Base-by-base conservation (phyloP, 1,284 basidiomycete species). In the Ustilago hordei region DNA sequence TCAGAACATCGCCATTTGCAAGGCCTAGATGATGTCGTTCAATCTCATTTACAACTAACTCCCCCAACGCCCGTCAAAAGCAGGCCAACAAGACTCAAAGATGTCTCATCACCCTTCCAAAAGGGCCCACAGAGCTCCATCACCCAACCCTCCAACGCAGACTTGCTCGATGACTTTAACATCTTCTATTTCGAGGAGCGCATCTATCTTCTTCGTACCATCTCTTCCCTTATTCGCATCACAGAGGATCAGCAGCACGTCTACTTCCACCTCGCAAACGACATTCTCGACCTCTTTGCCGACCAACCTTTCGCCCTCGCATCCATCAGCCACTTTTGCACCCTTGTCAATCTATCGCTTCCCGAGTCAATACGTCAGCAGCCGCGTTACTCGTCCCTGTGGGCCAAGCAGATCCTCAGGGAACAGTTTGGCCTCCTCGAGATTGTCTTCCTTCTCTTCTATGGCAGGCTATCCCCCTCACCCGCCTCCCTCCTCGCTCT, bases 391-490 rank as follows among this genome's bases (percentile, higher is more conserved):
- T 91, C 92, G 2, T 89, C 91, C 4, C 87, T 89, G 43, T 93
- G 93, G 91, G 92, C 91, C 19, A 94, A 93, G 84, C 93, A 94
- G 82, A 91, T 91, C 78, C 84, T 90, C 19, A 90, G 90, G 81
- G 92, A 95, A 84, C 94, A 95, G 82, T 88, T 95, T 35, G 91
- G 91, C 8, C 85, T 94, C 28, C 87, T 95, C 53, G 94, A 95
- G 80, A 90, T 94, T 39, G 88, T 94, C 36, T 95, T 95, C 84
- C 93, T 93, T 90, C 89, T 91, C 3, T 91, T 93, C 90, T 94
- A 92, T 90, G 91, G 90, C n/a, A 91, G 91, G 68, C 90, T 91
- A 8, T 87, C 91, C 0, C 91, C 92, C 75, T 89, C 88, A 41
- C 92, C 91, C 2, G 86, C 88, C 2, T 85, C 92, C 64, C 90